These are phyloP conservation scores for Podaxis sp. DNA, from an alignment of 768 basidiomycete species.

Conservation along the genomic window DNA sequence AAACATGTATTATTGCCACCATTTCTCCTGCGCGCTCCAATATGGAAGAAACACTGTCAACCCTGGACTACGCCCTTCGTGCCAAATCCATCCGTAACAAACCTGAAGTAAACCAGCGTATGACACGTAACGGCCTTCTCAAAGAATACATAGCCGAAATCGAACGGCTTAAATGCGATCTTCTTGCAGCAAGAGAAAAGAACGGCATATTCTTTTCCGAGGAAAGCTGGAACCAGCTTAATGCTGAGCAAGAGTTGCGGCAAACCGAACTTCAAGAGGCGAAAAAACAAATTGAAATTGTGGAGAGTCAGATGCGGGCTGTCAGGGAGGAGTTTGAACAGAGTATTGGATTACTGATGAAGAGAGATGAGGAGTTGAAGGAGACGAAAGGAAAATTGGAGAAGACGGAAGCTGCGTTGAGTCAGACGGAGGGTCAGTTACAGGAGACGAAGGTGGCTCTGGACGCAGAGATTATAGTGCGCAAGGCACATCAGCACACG, in stretches of 20 bases:
- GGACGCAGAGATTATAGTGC: conserved; percentile 76
- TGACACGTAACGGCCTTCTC: conserved; percentile 87
- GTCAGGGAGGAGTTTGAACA: conserved; percentile 91
- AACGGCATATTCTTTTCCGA: conserved; percentile 93
- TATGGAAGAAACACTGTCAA: conserved; percentile 95
- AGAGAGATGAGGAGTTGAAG: conserved; percentile 72
- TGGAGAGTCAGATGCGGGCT: conserved; percentile 75
- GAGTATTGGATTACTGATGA: conserved; percentile 71
- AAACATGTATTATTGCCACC: conserved; percentile 97
- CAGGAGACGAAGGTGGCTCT: conserved; percentile 52
- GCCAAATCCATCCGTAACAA: conserved; percentile 95
- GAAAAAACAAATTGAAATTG: conserved; percentile 73
- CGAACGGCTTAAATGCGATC: conserved; percentile 85
- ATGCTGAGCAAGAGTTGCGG: conserved; percentile 67
- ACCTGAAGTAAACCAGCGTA: conserved; percentile 92
- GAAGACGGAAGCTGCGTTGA: conserved; percentile 47
- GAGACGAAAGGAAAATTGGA: conserved; percentile 53
- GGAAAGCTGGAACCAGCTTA: conserved; percentile 86
- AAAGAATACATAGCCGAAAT: conserved; percentile 95
- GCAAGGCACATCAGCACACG: conserved; percentile 72
- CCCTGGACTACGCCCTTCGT: conserved; percentile 92
- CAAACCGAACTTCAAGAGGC: conserved; percentile 81
- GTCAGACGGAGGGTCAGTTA: conserved; percentile 53
- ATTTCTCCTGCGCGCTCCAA: conserved; percentile 92
- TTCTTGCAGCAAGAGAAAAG: conserved; percentile 90